Evolutionary conservation across 768 basidiomycete species (phyloP), one percentile per base, ranked within the genome.

Genomic region (Piloderma croceum): DNA sequence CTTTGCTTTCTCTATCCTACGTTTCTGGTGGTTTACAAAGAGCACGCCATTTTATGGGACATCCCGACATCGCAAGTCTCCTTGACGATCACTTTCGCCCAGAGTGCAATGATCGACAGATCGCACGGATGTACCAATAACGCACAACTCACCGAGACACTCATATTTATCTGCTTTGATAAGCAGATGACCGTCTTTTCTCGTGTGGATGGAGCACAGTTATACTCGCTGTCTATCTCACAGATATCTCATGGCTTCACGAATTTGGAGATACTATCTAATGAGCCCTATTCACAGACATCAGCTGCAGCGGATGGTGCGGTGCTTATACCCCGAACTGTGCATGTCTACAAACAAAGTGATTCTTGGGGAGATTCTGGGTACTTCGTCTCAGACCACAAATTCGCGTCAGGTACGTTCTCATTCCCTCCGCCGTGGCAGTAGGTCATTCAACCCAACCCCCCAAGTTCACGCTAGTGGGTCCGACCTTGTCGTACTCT

Each of bases 1-100:
- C 1, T 87, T 74, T 58, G 83, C 12, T 75, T 85, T 43, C 77
- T 77, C 6, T 81, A 81, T 52, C 85, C 85, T 2, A 74, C 69
- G 9, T 62, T 90, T 6, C 59, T 83, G 3, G 73, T 76, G 3
- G 70, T 72, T 1, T 65, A 69, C 2, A 21, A 45, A 12, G 52
- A 60, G 13, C 57, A 56, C 24, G 77, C 77, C 0, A 83, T 71
- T 45, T 42, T 88, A 3, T 87, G 76, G 71, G 76, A 90, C 48
- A 63, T 88, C 18, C 67, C 68, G 3, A 69, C 73, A 0, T 75
- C 71, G 0, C 46, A 58, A 17, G 47, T 78, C 11, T 53, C 74
- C 1, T 73, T 81, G 53, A 68, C 65, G 5, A 66, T 84, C 24
- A 44, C 61, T 3, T 57, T 65, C 22, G 65, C 67, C 2, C 69